A percentile compares a stretch with the other conserved stretches of the same genome.
These are phyloP conservation scores for Wallacemonas sp. DNA, from an alignment of 208 protist species.

Conservation along the genomic window DNA sequence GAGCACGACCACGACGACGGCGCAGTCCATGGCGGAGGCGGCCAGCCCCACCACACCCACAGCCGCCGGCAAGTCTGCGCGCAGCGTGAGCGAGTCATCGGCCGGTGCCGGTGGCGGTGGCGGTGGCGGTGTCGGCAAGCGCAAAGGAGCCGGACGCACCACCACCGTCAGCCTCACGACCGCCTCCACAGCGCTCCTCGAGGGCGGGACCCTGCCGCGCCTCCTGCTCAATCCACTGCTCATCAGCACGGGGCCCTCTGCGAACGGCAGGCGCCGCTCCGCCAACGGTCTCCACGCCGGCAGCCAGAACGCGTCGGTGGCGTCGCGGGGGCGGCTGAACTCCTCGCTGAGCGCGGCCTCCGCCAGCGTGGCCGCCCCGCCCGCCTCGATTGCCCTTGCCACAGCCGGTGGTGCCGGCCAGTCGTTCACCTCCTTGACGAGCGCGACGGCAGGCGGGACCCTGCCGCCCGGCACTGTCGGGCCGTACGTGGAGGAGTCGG, in stretches of 20 bases:
- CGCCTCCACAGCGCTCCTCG: slow-evolving; percentile 4
- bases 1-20: background rate
- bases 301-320: background rate
- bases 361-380: background rate
- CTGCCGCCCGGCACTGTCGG: slow-evolving; percentile 32
- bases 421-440: background rate
- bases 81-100: background rate
- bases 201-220: slow-evolving; percentile 13
- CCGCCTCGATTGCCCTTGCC: background rate
- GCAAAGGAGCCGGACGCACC: slow-evolving; percentile 1
- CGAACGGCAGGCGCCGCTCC: slow-evolving; percentile 5
- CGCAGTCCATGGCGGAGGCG: too few relatives aligned
- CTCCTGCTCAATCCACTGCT: slow-evolving; percentile 14
- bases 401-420: background rate
- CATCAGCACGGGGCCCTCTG: background rate
- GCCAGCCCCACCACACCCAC: too few relatives aligned
- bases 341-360: background rate
- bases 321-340: background rate
- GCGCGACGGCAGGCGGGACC: background rate
- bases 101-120: background rate
- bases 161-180: slow-evolving; percentile 15
- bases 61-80: background rate
- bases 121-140: background rate
- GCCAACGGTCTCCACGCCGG: background rate
- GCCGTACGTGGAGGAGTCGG: slow-evolving; percentile 23